Conservation (phyloP, 176 grass and related monocot species). For the Oryza officinalis region DNA sequence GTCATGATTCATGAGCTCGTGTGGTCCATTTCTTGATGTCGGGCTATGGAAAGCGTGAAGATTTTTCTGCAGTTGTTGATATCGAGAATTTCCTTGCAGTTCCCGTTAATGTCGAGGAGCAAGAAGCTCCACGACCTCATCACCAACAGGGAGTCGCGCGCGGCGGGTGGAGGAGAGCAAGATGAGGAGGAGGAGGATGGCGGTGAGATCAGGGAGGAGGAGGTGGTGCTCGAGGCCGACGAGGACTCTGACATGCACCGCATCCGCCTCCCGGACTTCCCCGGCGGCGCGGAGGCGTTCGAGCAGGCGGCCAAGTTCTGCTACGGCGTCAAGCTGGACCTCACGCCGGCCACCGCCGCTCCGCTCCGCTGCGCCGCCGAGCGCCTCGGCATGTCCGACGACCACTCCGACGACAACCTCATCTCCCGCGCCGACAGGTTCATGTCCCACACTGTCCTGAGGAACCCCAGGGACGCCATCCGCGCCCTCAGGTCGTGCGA, state of each 20-base stretch:
- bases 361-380: constrained; percentile 85
- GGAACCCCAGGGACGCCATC: constrained; percentile 77
- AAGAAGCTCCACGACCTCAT: constrained; percentile 84
- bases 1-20: not conserved
- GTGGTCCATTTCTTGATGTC: constrained; percentile 19
- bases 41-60: not conserved
- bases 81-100: constrained; percentile 54
- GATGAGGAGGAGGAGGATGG: constrained; percentile 30
- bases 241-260: constrained; percentile 68
- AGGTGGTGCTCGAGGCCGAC: constrained; percentile 58
- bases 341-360: constrained; percentile 66
- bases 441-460: constrained; percentile 63
- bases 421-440: constrained; percentile 72
- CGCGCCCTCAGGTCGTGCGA: constrained; percentile 86
- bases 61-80: not conserved
- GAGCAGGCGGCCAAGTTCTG: constrained; percentile 96
- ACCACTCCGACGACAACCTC: constrained; percentile 88
- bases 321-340: constrained; percentile 94
- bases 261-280: constrained; percentile 79
- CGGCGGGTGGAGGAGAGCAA: not conserved
- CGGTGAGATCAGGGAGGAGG: constrained; percentile 53
- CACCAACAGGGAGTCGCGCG: constrained; percentile 48
- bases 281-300: constrained; percentile 76
- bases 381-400: constrained; percentile 82
- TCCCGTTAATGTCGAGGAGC: constrained; percentile 97